Evolutionary conservation across 2,329 filamentous ascomycete genomes (phyloP).

Genomic region (Epichloe coenophiala): DNA sequence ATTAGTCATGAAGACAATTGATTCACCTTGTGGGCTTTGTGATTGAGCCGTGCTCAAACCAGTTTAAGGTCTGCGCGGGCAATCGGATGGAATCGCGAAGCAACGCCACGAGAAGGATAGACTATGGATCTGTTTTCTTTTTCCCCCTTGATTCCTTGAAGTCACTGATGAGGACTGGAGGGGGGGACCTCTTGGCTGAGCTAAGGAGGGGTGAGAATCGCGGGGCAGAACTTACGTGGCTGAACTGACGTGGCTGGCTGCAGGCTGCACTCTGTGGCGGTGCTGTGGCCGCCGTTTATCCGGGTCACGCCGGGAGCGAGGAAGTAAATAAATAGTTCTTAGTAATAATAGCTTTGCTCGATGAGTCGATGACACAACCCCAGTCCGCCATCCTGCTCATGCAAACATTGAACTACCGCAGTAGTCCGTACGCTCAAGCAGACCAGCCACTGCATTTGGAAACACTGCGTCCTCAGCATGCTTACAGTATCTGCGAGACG

Average conservation of each 20-base stretch:
- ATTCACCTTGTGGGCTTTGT: conserved; percentile 4
- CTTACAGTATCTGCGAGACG: conserved; percentile 21
- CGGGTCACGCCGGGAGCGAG: not conserved
- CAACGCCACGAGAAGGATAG: not conserved
- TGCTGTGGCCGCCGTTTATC: not conserved
- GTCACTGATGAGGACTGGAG: conserved; percentile 13
- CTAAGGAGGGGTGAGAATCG: conserved; percentile 21
- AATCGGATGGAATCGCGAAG: conserved; percentile 5
- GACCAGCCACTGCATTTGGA: not conserved
- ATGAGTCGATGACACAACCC: not conserved
- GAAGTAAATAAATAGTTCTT: too few species aligned
- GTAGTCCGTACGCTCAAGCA: not conserved
- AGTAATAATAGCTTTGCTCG: not conserved
- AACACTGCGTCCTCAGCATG: conserved; percentile 13
- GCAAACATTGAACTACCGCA: not conserved
- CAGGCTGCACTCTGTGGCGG: not conserved
- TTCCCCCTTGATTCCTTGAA: conserved; percentile 9
- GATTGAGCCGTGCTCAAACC: conserved; percentile 5
- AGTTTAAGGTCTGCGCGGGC: conserved; percentile 6
- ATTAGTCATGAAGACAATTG: not conserved
- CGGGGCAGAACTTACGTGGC: conserved; percentile 15
- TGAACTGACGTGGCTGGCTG: not conserved
- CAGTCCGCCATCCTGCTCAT: not conserved
- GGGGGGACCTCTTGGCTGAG: not conserved
- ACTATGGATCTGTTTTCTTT: not conserved